Conservation (phyloP, 805 yeast genomes). For the Monosporozyma aquatica region DNA sequence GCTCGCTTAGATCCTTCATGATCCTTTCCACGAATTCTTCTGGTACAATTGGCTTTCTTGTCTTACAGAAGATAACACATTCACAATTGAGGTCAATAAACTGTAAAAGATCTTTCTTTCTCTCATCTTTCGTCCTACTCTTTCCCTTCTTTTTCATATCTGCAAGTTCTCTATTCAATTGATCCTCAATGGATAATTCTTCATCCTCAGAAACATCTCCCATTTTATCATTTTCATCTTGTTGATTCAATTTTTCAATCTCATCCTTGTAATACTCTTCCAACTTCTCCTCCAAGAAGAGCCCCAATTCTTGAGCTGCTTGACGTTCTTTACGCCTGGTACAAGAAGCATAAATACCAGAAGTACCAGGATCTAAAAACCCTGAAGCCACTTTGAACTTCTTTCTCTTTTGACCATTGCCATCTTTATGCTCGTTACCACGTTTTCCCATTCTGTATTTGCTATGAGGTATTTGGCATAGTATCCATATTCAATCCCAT, state of each 20-base stretch:
- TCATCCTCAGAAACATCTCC: slow-evolving; percentile 31
- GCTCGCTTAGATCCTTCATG: slow-evolving; percentile 49
- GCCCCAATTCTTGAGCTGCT: slow-evolving; percentile 64
- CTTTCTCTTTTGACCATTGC: slow-evolving; percentile 4
- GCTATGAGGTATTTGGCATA: too few relatives aligned
- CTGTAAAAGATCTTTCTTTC: slow-evolving; percentile 40
- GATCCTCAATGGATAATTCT: slow-evolving; percentile 62
- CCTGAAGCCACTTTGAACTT: slow-evolving; percentile 29
- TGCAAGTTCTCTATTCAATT: slow-evolving; percentile 60
- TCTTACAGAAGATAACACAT: slow-evolving; percentile 77
- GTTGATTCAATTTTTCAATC: slow-evolving; percentile 16
- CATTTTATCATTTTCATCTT: slow-evolving; percentile 13
- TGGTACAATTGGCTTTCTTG: slow-evolving; percentile 72
- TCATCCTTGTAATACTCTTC: slow-evolving; percentile 39
- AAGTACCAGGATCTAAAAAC: slow-evolving; percentile 66
- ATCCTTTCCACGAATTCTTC: slow-evolving; percentile 56
- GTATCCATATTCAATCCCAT: too few relatives aligned
- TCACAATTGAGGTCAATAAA: slow-evolving; percentile 66
- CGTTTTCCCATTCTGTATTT: slow-evolving; percentile 1
- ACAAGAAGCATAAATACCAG: slow-evolving; percentile 88
- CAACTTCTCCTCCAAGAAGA: slow-evolving; percentile 46
- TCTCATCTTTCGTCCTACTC: slow-evolving; percentile 30
- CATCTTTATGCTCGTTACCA: slow-evolving; percentile 4
- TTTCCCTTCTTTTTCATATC: slow-evolving; percentile 39
- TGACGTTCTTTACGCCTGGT: slow-evolving; percentile 68